These are phyloP conservation scores for Mercurialis annua DNA, from an alignment of 345 rosid genomes.

Conservation along the genomic window DNA sequence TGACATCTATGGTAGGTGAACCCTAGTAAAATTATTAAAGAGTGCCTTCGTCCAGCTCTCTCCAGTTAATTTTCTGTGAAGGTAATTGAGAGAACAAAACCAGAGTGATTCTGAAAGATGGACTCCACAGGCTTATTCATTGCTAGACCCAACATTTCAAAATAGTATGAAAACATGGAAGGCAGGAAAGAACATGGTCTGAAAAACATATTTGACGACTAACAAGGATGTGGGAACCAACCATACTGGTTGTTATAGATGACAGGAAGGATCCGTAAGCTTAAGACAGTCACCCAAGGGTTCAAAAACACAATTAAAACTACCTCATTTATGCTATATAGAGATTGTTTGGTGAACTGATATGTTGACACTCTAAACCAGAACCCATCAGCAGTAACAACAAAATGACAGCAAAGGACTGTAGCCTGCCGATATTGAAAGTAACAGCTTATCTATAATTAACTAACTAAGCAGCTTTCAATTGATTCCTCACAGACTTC, in stretches of 20 bases:
- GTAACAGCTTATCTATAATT: constrained; percentile 35
- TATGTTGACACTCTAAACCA: constrained; percentile 31
- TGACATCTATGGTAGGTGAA: constrained; percentile 38
- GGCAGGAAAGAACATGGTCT: constrained; percentile 24
- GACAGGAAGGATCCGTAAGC: constrained; percentile 32
- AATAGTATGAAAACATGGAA: constrained; percentile 29
- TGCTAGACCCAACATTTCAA: constrained; percentile 38
- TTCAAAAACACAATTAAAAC: constrained; percentile 31
- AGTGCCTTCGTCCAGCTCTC: constrained; percentile 31
- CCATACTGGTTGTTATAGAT: constrained; percentile 32
- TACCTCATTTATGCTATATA: constrained; percentile 33
- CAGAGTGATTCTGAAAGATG: constrained; percentile 31
- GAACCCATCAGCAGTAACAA: constrained; percentile 36
- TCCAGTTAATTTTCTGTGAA: constrained; percentile 33
- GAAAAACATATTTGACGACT: constrained; percentile 40
- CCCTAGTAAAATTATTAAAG: constrained; percentile 22
- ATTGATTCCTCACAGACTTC: constrained; percentile 42
- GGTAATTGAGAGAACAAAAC: constrained; percentile 26
- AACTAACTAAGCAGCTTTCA: constrained; percentile 34
- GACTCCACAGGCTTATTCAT: constrained; percentile 55
- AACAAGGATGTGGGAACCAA: constrained; percentile 21
- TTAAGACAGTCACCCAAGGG: constrained; percentile 37
- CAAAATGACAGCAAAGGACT: constrained; percentile 26
- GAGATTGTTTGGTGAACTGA: constrained; percentile 26
- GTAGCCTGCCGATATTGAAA: constrained; percentile 27